Percentiles rank a stretch among this genome's conserved stretches.
phyloP scores from a whole-genome alignment of 2,329 filamentous ascomycete genomes.

The Neospermospora avenae region DNA sequence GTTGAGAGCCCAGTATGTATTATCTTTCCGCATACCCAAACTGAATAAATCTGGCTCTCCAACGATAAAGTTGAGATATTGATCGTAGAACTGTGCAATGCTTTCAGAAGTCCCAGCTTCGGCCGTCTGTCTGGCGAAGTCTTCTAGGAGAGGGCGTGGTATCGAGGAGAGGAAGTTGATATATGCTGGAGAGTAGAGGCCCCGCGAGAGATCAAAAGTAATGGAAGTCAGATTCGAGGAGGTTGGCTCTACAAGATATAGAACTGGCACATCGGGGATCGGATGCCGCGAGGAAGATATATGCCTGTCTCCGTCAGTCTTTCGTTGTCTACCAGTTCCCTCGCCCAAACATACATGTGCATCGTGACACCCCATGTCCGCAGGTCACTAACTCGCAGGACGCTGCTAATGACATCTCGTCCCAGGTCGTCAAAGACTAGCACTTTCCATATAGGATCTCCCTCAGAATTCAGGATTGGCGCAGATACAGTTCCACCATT shows the following conservation, averaged over 20 bases:
- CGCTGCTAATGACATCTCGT: slow-evolving; percentile 94
- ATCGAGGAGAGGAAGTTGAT: slow-evolving; percentile 97
- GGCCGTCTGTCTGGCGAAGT: slow-evolving; percentile 88
- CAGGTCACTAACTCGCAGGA: slow-evolving; percentile 89
- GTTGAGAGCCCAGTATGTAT: slow-evolving; percentile 95
- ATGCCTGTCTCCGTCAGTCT: slow-evolving; percentile 54
- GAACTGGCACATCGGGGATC: slow-evolving; percentile 93
- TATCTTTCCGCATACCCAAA: slow-evolving; percentile 82
- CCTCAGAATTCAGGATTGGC: slow-evolving; percentile 81
- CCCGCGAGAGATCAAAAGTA: slow-evolving; percentile 79
- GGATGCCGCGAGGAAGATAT: slow-evolving; percentile 78
- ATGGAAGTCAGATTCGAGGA: slow-evolving; percentile 76
- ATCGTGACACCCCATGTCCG: slow-evolving; percentile 93
- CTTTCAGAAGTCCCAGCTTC: slow-evolving; percentile 80
- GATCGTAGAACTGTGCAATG: slow-evolving; percentile 90
- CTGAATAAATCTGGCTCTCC: slow-evolving; percentile 95
- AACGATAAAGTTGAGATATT: slow-evolving; percentile 97
- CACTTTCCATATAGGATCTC: slow-evolving; percentile 96
- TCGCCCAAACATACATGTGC: slow-evolving; percentile 65
- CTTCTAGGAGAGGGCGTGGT: slow-evolving; percentile 84
- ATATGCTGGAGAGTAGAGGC: slow-evolving; percentile 88
- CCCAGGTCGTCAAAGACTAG: slow-evolving; percentile 91
- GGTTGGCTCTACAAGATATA: slow-evolving; percentile 94
- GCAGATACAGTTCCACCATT: slow-evolving; percentile 67
- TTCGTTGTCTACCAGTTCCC: not conserved